These are phyloP conservation scores for Hymenoscyphus fraxineus DNA, from an alignment of 2,329 filamentous ascomycete species.

Conservation along the genomic window DNA sequence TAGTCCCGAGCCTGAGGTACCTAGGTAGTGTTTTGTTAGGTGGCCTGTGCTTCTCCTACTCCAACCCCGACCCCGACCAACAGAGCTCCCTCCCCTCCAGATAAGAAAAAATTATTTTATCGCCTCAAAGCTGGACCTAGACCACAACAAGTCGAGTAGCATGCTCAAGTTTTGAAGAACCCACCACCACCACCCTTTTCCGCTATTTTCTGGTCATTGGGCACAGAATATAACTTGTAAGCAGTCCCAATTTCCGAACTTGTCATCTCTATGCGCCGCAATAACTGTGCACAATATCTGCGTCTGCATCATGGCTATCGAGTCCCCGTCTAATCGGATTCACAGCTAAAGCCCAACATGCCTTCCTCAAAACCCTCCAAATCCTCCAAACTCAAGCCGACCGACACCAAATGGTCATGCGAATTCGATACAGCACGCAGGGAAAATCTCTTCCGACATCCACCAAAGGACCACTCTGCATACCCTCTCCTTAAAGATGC, in stretches of 20 bases:
- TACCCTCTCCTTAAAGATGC: constrained; percentile 83
- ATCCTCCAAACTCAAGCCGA: constrained; percentile 33
- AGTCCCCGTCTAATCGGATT: neutral
- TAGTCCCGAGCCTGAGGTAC: too few relatives aligned
- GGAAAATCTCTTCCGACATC: constrained; percentile 83
- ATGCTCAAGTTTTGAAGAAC: neutral
- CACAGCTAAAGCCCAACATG: constrained; percentile 7
- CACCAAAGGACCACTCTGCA: constrained; percentile 80
- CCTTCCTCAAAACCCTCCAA: constrained; percentile 8
- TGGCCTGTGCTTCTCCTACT: too few relatives aligned
- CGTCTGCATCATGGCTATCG: neutral
- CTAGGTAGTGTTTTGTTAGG: too few relatives aligned
- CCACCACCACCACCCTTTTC: neutral
- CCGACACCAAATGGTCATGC: constrained; percentile 73
- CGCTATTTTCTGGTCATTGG: neutral
- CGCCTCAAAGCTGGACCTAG: too few relatives aligned
- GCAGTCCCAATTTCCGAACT: neutral
- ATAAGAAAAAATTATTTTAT: neutral
- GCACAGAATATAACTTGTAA: neutral
- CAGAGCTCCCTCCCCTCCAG: neutral
- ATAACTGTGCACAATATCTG: neutral
- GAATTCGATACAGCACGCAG: constrained; percentile 82
- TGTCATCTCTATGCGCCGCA: neutral
- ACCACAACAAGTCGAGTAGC: neutral
- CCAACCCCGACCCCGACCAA: too few relatives aligned